Evolutionary conservation across 78 protist genomes (phyloP), one percentile per base, ranked within the genome.

Genomic region (Dictyostelium intermedium): DNA sequence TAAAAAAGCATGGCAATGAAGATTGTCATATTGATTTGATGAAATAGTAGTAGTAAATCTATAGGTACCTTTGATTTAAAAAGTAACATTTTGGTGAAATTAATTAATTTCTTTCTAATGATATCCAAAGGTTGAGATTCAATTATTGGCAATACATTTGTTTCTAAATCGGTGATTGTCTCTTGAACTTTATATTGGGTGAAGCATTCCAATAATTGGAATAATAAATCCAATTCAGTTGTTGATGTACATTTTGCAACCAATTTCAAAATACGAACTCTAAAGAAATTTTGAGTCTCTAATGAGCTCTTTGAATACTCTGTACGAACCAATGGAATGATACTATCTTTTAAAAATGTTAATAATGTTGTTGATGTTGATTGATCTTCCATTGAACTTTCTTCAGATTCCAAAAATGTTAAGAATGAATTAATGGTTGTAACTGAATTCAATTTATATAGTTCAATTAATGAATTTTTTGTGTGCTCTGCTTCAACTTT

Each of bases 381-480:
- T 69, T 89, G 94, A 70, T 61, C 60, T 34, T 78, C 30, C 74
- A 66, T 66, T 27, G 34, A 23, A 14, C 8, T 47, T 14, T 79
- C 84, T 7, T 78, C 66, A 7, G 87, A 63, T 39, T 80, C 94
- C 18, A 89, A 69, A 23, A 80, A 63, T 18, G 76, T n/a, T 56
- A 89, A 50, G 1, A 89, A 9, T 18, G 87, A 78, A 27, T 89
- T 69, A 1, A 89, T 2, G 20, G 87, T 89, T 18, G 50, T 89
- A 25, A 83, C 50, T 27, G 94, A 89, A 66, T 89, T 66, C 23
- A 89, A 34, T 34, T 89, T 89, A n/a, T 89, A 89, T 2, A 89
- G 23, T n/a, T 47, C 78, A 13, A 80, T 7, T 14, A 89, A 20
- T 25, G 94, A 80, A 14, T 43, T 80, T 43, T 80, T 78, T 14